Percentiles rank a stretch among this genome's conserved stretches.
Evolutionary conservation across 257 asterid genomes (phyloP).

Genomic region (Gentiana dahurica): DNA sequence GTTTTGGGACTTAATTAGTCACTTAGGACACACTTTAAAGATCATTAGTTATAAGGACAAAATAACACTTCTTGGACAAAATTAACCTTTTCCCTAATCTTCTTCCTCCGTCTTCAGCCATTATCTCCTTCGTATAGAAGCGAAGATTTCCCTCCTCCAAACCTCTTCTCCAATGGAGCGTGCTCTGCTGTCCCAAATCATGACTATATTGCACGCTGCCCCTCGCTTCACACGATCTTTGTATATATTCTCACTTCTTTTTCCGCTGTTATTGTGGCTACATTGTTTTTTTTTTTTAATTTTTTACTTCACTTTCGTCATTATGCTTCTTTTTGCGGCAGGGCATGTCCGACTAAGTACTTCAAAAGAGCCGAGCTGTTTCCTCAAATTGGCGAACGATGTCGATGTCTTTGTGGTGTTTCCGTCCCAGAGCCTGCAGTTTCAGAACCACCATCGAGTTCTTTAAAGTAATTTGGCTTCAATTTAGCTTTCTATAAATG

Average conservation of each 20-base stretch:
- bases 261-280: background rate
- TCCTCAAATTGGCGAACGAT: conserved; percentile 12
- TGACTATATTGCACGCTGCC: conserved; percentile 35
- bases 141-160: too few relatives aligned
- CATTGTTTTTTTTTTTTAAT: background rate
- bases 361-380: conserved; percentile 20
- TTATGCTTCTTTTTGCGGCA: conserved; percentile 12
- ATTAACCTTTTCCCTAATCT: too few relatives aligned
- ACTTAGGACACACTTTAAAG: too few relatives aligned
- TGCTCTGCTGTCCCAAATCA: conserved; percentile 49
- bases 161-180: conserved; percentile 36
- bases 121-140: too few relatives aligned
- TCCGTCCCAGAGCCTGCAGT: conserved; percentile 43
- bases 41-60: too few relatives aligned
- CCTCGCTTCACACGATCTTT: conserved; percentile 43
- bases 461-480: conserved; percentile 33
- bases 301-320: background rate
- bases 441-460: conserved; percentile 36
- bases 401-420: conserved; percentile 50
- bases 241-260: conserved; percentile 14
- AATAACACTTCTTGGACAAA: too few relatives aligned
- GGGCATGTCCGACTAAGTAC: conserved; percentile 28
- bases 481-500: too few relatives aligned
- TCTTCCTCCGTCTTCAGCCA: too few relatives aligned
- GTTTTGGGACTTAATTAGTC: too few relatives aligned